Conservation (phyloP, 1,284 basidiomycete species). For the Sanghuangporus sanghuang region DNA sequence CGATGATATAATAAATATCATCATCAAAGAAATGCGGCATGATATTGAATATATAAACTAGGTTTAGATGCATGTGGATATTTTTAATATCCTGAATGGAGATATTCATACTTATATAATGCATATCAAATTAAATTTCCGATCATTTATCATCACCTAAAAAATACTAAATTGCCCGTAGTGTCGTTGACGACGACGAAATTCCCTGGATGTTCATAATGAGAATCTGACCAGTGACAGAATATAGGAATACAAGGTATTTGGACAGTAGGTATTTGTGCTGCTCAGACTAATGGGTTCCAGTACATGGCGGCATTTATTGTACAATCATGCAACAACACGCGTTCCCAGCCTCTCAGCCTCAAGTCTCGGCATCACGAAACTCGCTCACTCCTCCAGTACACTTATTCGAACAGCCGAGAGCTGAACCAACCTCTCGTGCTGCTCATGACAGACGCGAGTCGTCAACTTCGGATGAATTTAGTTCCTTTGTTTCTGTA, state of each 20-base stretch:
- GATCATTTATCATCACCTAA: too few species aligned
- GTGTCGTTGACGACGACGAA: neutral
- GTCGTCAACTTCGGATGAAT: conserved; percentile 40
- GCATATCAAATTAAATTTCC: too few species aligned
- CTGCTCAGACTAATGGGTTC: neutral
- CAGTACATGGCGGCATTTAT: neutral
- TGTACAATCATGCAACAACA: neutral
- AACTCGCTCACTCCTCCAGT: neutral
- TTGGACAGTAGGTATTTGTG: too few species aligned
- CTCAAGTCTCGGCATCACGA: neutral
- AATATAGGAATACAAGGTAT: neutral
- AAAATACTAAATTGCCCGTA: too few species aligned
- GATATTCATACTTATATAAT: too few species aligned
- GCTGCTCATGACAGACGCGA: neutral
- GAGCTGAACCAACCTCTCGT: neutral
- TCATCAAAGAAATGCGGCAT: too few species aligned
- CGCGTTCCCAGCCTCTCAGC: neutral
- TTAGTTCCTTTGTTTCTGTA: conserved; percentile 66
- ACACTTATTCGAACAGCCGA: neutral
- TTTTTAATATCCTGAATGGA: too few species aligned
- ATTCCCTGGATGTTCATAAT: neutral
- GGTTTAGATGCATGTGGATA: too few species aligned
- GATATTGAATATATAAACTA: too few species aligned
- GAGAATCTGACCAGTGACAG: neutral
- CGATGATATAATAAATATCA: too few species aligned